phyloP scores from a whole-genome alignment of 2,329 filamentous ascomycete genomes.

The Cladosporium velox region DNA sequence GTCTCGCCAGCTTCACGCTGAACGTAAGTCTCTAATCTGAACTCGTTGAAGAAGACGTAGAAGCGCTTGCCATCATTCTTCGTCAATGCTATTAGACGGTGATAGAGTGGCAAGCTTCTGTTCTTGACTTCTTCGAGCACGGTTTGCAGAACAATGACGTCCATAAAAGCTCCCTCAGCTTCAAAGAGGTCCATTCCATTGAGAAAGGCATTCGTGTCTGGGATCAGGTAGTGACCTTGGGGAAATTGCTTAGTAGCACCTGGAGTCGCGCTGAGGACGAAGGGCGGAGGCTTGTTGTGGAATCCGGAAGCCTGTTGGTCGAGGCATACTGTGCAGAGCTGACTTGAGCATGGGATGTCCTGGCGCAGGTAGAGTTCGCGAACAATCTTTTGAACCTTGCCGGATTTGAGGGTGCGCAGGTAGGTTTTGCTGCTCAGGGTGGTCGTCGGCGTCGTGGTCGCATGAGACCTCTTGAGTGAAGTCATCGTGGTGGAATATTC shows the following conservation, averaged over 20 bases:
- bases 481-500: slow-evolving; percentile 49
- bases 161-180: slow-evolving; percentile 85
- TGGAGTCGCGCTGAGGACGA: slow-evolving; percentile 85
- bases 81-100: slow-evolving; percentile 83
- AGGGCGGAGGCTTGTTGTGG: slow-evolving; percentile 73
- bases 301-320: slow-evolving; percentile 68
- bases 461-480: slow-evolving; percentile 61
- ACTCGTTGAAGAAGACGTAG: slow-evolving; percentile 99
- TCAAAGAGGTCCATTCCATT: slow-evolving; percentile 98
- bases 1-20: slow-evolving; percentile 73
- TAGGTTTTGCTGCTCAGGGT: slow-evolving; percentile 90
- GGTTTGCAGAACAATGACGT: slow-evolving; percentile 94
- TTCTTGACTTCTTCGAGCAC: slow-evolving; percentile 96
- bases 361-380: slow-evolving; percentile 92
- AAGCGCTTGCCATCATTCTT: slow-evolving; percentile 97
- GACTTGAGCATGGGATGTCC: slow-evolving; percentile 96
- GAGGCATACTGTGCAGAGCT: slow-evolving; percentile 76
- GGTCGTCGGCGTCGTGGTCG: slow-evolving; percentile 62
- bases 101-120: slow-evolving; percentile 90
- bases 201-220: slow-evolving; percentile 93
- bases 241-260: slow-evolving; percentile 80
- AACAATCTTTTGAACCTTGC: slow-evolving; percentile 98
- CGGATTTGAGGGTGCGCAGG: slow-evolving; percentile 88
- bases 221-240: slow-evolving; percentile 88
- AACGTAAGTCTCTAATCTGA: slow-evolving; percentile 87